Percentiles rank a stretch among this genome's conserved stretches.
These are phyloP conservation scores for Ascoidea rubescens DNA, from an alignment of 805 yeast genomes.

Conservation along the genomic window DNA sequence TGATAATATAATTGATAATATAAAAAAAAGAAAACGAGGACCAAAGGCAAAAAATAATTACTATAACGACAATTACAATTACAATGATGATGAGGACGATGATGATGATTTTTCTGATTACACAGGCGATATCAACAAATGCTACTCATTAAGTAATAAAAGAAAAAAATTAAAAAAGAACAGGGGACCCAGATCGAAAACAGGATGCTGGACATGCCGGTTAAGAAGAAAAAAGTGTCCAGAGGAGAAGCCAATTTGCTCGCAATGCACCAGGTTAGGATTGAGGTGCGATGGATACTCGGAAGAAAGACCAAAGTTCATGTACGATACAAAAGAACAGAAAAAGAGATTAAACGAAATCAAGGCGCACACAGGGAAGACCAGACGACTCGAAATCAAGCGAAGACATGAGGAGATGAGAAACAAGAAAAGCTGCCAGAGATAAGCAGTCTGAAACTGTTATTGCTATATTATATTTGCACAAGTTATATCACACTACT, in stretches of 20 bases:
- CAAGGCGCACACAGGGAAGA: slow-evolving; percentile 28
- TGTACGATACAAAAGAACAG: slow-evolving; percentile 28
- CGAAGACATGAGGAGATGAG: slow-evolving; percentile 10
- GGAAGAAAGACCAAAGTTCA: slow-evolving; percentile 36
- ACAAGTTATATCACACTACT: no score
- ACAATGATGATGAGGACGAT: neutral
- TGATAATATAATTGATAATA: no score
- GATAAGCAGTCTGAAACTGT: no score
- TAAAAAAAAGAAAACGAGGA: no score
- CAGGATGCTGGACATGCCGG: slow-evolving; percentile 74
- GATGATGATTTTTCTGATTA: neutral
- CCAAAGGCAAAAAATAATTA: no score
- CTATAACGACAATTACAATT: no score
- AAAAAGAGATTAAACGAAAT: slow-evolving; percentile 35
- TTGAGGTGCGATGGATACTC: slow-evolving; percentile 46
- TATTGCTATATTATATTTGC: no score
- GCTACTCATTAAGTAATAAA: no score
- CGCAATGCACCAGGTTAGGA: slow-evolving; percentile 41
- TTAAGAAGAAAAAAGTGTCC: slow-evolving; percentile 62
- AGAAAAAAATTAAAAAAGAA: slow-evolving; percentile 8
- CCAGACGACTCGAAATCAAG: slow-evolving; percentile 23
- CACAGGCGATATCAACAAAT: neutral
- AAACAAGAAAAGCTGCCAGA: no score
- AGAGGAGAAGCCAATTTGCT: slow-evolving; percentile 47
- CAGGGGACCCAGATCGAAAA: slow-evolving; percentile 28